phyloP scores from a whole-genome alignment of 176 grass and related monocot genomes.

The Oryza australiensis region DNA sequence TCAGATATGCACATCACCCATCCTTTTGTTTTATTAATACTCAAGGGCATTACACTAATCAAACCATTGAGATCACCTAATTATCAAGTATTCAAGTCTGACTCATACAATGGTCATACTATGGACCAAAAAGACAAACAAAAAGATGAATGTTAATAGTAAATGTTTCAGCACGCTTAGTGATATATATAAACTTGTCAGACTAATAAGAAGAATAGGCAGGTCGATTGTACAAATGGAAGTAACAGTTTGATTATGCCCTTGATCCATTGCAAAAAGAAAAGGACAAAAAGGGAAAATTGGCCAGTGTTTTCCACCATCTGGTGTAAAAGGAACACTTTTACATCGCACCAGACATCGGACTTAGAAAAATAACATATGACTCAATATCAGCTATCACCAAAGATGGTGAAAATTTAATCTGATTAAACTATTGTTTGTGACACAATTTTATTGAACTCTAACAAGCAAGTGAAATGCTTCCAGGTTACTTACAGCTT shows the following conservation, averaged over 20 bases:
- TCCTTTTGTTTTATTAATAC: not conserved
- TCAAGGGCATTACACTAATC: not conserved
- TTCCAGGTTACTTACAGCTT: conserved; percentile 64
- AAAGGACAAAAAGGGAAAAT: not conserved
- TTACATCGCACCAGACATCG: not conserved
- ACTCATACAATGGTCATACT: conserved; percentile 4
- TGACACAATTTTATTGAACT: conserved; percentile 9
- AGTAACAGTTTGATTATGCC: not conserved
- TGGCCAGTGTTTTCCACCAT: not conserved
- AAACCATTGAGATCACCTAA: conserved; percentile 5
- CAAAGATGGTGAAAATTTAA: not conserved
- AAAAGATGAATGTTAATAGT: not conserved
- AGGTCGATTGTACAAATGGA: not conserved
- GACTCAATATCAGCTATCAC: conserved; percentile 2
- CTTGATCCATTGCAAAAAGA: not conserved
- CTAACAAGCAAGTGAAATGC: not conserved
- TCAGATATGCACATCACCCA: conserved; percentile 24
- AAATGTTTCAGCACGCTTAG: not conserved
- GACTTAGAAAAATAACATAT: conserved; percentile 1
- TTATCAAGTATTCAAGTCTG: not conserved
- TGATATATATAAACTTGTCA: not conserved
- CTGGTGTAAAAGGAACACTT: conserved; percentile 1
- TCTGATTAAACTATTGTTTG: not conserved
- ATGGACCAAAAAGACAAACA: conserved; percentile 13
- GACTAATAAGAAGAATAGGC: not conserved